Conservation (phyloP, 1,284 basidiomycete genomes). For the Hypsizygus ulmarius region DNA sequence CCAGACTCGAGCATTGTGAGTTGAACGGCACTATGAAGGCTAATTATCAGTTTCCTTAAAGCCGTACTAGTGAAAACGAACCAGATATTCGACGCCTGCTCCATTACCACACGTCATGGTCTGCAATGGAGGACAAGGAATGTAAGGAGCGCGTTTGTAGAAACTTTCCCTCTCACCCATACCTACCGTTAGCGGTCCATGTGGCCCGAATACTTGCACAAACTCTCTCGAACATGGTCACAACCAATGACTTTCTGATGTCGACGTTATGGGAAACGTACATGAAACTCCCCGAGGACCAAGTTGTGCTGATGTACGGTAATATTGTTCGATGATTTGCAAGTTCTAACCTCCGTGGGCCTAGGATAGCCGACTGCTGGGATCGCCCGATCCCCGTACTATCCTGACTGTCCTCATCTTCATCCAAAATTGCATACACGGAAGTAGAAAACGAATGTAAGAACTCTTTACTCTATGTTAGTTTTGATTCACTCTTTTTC, state of each 20-base stretch:
- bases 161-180: conserved; percentile 8
- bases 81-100: conserved; percentile 56
- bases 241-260: conserved; percentile 59
- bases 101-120: conserved; percentile 71
- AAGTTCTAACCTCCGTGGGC: conserved; percentile 20
- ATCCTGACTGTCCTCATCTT: conserved; percentile 67
- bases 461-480: conserved; percentile 24
- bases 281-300: conserved; percentile 65
- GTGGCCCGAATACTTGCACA: conserved; percentile 64
- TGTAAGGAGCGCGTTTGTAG: conserved; percentile 38
- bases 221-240: conserved; percentile 72
- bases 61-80: conserved; percentile 53
- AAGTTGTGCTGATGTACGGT: conserved; percentile 71
- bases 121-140: conserved; percentile 49
- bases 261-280: conserved; percentile 61
- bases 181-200: conserved; percentile 44
- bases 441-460: conserved; percentile 54
- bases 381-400: conserved; percentile 62
- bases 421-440: conserved; percentile 68
- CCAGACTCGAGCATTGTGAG: conserved; percentile 67
- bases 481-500: conserved; percentile 13
- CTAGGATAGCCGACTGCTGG: conserved; percentile 64
- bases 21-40: conserved; percentile 16
- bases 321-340: conserved; percentile 11
- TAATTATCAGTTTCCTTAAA: conserved; percentile 10